Conservation (phyloP, 768 basidiomycete species). For the Rhodotorula toruloides region DNA sequence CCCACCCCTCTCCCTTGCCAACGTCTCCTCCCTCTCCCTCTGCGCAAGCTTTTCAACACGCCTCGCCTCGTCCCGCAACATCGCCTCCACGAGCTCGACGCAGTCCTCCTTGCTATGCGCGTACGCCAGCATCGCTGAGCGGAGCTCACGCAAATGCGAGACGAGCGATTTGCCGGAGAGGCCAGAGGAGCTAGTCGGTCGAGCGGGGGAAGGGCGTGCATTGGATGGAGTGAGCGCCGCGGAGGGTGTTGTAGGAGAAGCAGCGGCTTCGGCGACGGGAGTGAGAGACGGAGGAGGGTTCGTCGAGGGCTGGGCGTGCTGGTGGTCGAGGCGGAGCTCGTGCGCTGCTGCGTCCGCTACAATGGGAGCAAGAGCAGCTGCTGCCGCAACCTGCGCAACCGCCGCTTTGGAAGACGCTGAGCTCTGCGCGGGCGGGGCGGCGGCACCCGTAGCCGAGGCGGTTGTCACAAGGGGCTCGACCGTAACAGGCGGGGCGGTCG, state of each 20-base stretch:
- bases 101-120: conserved; percentile 1
- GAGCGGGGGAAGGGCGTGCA: background rate
- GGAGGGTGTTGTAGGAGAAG: no score
- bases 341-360: background rate
- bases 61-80: conserved; percentile 6
- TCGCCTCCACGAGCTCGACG: conserved; percentile 5
- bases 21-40: background rate
- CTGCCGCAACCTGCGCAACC: background rate
- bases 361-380: background rate
- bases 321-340: no score
- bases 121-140: background rate
- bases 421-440: background rate
- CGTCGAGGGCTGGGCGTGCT: no score
- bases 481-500: background rate
- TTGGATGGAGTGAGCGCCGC: no score
- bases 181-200: background rate
- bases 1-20: background rate
- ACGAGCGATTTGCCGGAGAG: background rate
- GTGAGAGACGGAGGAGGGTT: no score
- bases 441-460: conserved; percentile 48
- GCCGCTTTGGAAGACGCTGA: background rate
- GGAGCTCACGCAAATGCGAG: background rate
- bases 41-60: background rate
- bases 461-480: conserved; percentile 46
- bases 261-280: no score